Base-by-base conservation (phyloP, 352 stramenopile genomes). In the Aphanomyces astaci region DNA sequence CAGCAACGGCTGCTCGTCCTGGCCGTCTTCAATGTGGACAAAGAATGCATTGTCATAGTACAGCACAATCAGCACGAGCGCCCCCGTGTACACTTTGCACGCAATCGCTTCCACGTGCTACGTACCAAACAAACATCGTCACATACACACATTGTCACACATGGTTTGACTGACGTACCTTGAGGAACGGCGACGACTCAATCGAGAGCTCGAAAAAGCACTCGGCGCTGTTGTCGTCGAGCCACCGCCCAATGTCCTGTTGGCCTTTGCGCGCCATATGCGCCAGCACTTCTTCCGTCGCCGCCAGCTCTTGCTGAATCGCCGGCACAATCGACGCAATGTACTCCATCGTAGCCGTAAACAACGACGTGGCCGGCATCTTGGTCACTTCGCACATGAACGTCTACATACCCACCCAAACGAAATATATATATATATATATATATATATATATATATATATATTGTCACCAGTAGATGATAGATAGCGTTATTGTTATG, bases 121-220 rank as follows among this genome's bases (percentile, higher is more conserved):
- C 22, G 27, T n/a, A n/a, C n/a, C n/a, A n/a, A n/a, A n/a, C n/a
- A 22, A 63, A 72, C n/a, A 67, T 43, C 30, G 68, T 53, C 49
- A 25, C 22, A 63, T 31, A 32, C 45, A 60, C 59, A 19, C 7
- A 27, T 43, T 11, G 19, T 54, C 4, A 22, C 22, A 28, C 28
- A 11, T 15, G 60, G 15, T 11, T 1, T n/a, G 36, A 22, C 32
- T 22, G 25, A 63, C 45, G 28, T 49, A 88, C 86, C 79, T 88
- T 81, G 49, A 90, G 75, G 0, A 77, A 74, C 1, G 78, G 60
- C 40, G 79, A 84, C 63, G 89, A 88, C 62, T 84, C 76, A 68
- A 96, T 84, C 46, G 81, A 74, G 49, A 96, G 80, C 71, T 98
- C 94, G 63, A 98, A 98, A 70, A 98, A 98, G 49, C 86, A 96